Percentiles rank a stretch among this genome's conserved stretches.
These are phyloP conservation scores for Aegilops umbellulata DNA, from an alignment of 176 grass and related monocot genomes.

Conservation along the genomic window DNA sequence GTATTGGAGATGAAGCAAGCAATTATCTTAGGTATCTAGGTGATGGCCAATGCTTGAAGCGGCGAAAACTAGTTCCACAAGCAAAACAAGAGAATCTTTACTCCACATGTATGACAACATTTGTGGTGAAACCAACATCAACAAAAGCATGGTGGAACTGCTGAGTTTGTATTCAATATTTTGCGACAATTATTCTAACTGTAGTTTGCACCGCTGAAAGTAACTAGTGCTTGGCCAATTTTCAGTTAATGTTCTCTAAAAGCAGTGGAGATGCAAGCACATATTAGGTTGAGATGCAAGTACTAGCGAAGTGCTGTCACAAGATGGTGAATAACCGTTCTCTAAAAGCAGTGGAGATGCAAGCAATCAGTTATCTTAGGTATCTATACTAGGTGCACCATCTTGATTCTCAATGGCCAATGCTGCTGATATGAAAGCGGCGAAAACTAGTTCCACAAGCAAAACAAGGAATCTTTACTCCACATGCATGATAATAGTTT, in stretches of 20 bases:
- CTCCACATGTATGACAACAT: neutral
- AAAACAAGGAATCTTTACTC: constrained; percentile 7
- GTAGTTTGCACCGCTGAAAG: neutral
- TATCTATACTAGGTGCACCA: neutral
- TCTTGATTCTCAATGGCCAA: neutral
- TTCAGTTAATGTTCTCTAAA: neutral
- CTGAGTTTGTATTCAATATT: neutral
- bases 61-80: neutral
- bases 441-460: neutral
- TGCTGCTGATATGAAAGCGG: neutral
- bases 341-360: neutral
- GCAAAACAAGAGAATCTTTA: constrained; percentile 6
- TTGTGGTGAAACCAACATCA: neutral
- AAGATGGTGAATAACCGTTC: no score
- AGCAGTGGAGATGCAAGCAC: neutral
- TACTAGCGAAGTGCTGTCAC: no score
- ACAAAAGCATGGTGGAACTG: neutral
- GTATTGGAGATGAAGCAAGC: neutral
- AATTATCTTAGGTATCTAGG: neutral
- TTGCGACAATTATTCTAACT: neutral
- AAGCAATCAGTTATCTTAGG: neutral
- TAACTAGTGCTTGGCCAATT: neutral
- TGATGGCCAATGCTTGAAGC: neutral
- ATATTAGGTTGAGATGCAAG: no score
- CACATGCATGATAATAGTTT: neutral